Base-by-base conservation (phyloP, 371 early-diverging fungal species). In the Vairimorpha ceranae region DNA sequence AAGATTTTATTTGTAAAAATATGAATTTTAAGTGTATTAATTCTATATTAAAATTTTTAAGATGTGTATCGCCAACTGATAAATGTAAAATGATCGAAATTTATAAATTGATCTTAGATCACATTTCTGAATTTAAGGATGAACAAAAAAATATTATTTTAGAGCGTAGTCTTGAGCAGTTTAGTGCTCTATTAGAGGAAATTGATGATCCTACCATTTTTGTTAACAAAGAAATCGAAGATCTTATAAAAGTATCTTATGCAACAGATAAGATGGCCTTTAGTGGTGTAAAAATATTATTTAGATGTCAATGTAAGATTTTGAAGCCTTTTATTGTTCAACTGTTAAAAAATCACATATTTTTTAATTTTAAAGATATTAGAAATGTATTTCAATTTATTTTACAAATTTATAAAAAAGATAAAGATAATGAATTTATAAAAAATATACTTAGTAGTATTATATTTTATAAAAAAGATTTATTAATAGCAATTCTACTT, bases 1-100 rank as follows among this genome's bases (percentile, higher is more conserved):
- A 79, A 51, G 79, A 79, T 64, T 79, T 75, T 60, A 74, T 70
- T 48, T 75, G 63, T 56, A 79, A 79, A 59, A 79, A 79, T 54
- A 71, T 65, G 25, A 51, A 27, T 48, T 79, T 75, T 43, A 65
- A 71, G n/a, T 54, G 58, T 23, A 75, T 52, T 23, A 25, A 59
- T 36, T 59, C 59, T 46, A 21, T 72, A 12, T 27, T 75, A 25
- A 75, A 68, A 63, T 67, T 79, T 27, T 29, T 79, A 23, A 29
- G 35, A 7, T 27, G 2, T 32, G 19, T 79, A 12, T 46, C 41
- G 7, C 59, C 60, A 10, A 21, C 41, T 27, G 54, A 67, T 35
- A 60, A 65, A 32, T 14, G 33, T 25, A 54, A 54, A 54, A 27
- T 54, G 17, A 54, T 54, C 12, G 29, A 25, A 8, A 27, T 54